Evolutionary conservation across 2,329 filamentous ascomycete species (phyloP).

Genomic region (Xylariomycetidae sp.): DNA sequence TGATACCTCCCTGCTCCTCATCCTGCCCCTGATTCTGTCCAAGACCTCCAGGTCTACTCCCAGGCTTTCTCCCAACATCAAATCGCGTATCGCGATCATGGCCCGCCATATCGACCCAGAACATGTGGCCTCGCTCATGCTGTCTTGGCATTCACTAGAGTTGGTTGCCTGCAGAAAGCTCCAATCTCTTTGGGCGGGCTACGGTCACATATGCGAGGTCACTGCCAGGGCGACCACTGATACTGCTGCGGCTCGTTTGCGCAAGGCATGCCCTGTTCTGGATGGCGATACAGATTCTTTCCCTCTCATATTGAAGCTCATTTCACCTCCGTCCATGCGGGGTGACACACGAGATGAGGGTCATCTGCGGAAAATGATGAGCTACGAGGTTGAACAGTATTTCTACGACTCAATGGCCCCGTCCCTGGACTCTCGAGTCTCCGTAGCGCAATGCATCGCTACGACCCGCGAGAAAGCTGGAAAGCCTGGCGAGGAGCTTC

Average conservation of each 20-base stretch:
- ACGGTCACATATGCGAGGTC: constrained; percentile 53
- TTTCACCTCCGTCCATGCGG: constrained; percentile 42
- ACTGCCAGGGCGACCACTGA: constrained; percentile 33
- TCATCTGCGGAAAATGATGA: constrained; percentile 60
- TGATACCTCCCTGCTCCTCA: too few relatives aligned
- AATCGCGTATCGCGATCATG: too few relatives aligned
- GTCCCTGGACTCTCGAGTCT: constrained; percentile 30
- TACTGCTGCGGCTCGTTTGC: constrained; percentile 9
- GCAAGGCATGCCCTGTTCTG: constrained; percentile 3
- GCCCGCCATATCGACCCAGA: too few relatives aligned
- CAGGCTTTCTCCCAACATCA: too few relatives aligned
- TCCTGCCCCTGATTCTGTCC: too few relatives aligned
- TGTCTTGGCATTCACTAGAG: constrained; percentile 35
- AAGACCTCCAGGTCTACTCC: too few relatives aligned
- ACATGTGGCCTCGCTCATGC: constrained; percentile 36
- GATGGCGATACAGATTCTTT: constrained; percentile 17
- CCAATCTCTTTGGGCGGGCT: constrained; percentile 47
- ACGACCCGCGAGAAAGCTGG: constrained; percentile 13
- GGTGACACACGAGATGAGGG: constrained; percentile 46
- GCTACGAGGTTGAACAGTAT: constrained; percentile 62
- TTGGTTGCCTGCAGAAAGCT: constrained; percentile 34
- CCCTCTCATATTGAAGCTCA: constrained; percentile 54
- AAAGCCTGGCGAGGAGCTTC: constrained; percentile 23
- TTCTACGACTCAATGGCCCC: constrained; percentile 58
- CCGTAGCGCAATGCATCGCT: constrained; percentile 17